phyloP scores from a whole-genome alignment of 208 protist species.

The Sergeia podlipaevii region DNA sequence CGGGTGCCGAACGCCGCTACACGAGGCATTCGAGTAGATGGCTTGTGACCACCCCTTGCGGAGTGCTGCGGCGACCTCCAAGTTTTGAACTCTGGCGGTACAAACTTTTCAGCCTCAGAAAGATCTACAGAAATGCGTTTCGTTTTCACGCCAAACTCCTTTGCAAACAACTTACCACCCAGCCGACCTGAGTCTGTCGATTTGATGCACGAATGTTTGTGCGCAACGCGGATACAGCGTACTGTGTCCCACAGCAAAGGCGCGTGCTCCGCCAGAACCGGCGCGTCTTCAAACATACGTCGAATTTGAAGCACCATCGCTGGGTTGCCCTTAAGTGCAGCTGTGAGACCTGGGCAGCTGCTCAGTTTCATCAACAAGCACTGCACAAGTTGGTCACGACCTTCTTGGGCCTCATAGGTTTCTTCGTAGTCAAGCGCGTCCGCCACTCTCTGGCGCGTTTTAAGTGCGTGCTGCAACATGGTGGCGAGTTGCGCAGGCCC shows the following conservation, averaged over 20 bases:
- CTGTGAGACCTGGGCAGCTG: neutral
- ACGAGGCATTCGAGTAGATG: slow-evolving; percentile 12
- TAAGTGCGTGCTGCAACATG: neutral
- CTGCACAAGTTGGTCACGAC: slow-evolving; percentile 8
- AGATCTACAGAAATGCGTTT: slow-evolving; percentile 38
- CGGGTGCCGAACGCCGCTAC: slow-evolving; percentile 64
- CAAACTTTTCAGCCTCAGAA: slow-evolving; percentile 48
- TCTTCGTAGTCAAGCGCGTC: slow-evolving; percentile 45
- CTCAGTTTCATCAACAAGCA: slow-evolving; percentile 17
- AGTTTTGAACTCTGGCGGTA: slow-evolving; percentile 76
- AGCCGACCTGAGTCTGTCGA: slow-evolving; percentile 7
- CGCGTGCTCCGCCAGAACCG: slow-evolving; percentile 22
- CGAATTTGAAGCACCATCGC: slow-evolving; percentile 54
- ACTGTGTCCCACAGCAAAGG: slow-evolving; percentile 69
- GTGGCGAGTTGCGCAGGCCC: neutral
- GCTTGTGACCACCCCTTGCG: slow-evolving; percentile 24
- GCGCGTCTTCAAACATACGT: slow-evolving; percentile 55
- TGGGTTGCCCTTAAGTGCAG: slow-evolving; percentile 25
- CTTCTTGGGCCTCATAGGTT: slow-evolving; percentile 12
- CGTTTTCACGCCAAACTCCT: slow-evolving; percentile 50
- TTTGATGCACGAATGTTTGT: slow-evolving; percentile 22
- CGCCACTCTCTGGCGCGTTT: slow-evolving; percentile 30
- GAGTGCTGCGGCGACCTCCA: slow-evolving; percentile 52
- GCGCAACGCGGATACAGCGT: slow-evolving; percentile 44
- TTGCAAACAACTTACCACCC: slow-evolving; percentile 38